phyloP scores from a whole-genome alignment of 805 yeast species.

The Candida chauliodis region DNA sequence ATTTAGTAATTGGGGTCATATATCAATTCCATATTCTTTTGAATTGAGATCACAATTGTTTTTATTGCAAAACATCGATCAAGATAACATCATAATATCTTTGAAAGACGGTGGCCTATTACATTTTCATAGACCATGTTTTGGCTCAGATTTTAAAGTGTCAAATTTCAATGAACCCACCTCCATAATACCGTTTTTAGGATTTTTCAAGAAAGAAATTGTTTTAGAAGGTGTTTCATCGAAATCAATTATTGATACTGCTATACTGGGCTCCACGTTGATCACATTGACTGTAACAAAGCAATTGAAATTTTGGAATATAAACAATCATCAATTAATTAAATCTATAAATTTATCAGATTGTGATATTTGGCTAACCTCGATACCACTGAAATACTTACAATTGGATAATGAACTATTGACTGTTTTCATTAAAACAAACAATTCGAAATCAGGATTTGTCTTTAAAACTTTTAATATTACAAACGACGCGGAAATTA shows the following conservation, averaged over 20 bases:
- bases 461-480: conserved; percentile 19
- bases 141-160: conserved; percentile 38
- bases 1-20: conserved; percentile 59
- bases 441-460: conserved; percentile 16
- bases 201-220: conserved; percentile 19
- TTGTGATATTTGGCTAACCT: conserved; percentile 22
- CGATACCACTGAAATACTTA: conserved; percentile 29
- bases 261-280: conserved; percentile 25
- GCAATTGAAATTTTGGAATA: conserved; percentile 58
- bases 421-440: conserved; percentile 13
- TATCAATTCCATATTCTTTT: conserved; percentile 63
- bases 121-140: conserved; percentile 39
- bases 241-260: conserved; percentile 42
- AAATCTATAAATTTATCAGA: conserved; percentile 15
- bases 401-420: conserved; percentile 14
- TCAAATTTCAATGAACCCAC: conserved; percentile 50
- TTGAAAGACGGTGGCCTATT: conserved; percentile 77
- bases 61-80: conserved; percentile 39
- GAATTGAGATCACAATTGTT: conserved; percentile 33
- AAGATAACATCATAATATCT: conserved; percentile 49
- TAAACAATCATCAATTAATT: conserved; percentile 30
- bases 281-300: conserved; percentile 55
- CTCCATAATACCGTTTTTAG: conserved; percentile 28
- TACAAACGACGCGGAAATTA: not conserved
- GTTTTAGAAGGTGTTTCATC: conserved; percentile 34